Conservation (phyloP, 768 basidiomycete genomes). For the Candolleomyces aberdarensis region DNA sequence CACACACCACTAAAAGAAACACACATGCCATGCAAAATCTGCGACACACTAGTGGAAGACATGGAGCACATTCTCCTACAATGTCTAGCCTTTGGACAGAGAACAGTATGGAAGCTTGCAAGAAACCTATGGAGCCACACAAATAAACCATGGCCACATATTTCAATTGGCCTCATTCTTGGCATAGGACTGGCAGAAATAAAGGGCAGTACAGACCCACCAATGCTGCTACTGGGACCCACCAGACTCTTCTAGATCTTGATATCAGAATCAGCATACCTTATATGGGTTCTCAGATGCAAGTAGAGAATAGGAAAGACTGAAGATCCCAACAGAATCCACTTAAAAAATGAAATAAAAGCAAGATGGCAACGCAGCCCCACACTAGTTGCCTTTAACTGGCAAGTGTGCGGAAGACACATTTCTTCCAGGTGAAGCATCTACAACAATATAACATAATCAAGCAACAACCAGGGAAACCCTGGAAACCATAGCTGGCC, state of each 20-base stretch:
- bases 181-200: constrained; percentile 12
- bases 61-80: constrained; percentile 7
- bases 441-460: neutral
- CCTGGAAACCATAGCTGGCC: neutral
- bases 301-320: constrained; percentile 19
- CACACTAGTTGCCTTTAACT: neutral
- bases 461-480: neutral
- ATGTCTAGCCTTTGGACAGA: constrained; percentile 20
- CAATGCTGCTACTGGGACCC: neutral
- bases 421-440: neutral
- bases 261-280: constrained; percentile 24
- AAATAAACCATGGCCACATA: constrained; percentile 2
- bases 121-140: constrained; percentile 16
- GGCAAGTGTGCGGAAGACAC: neutral
- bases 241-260: constrained; percentile 20
- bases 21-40: constrained; percentile 13
- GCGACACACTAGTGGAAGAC: neutral
- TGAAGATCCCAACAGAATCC: neutral
- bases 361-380: neutral
- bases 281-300: constrained; percentile 28
- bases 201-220: neutral
- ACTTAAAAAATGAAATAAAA: neutral
- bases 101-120: constrained; percentile 18
- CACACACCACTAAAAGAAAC: constrained; percentile 11
- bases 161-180: constrained; percentile 14